Conservation (phyloP, 495 filamentous ascomycete species). For the Penicillium malachiteum region DNA sequence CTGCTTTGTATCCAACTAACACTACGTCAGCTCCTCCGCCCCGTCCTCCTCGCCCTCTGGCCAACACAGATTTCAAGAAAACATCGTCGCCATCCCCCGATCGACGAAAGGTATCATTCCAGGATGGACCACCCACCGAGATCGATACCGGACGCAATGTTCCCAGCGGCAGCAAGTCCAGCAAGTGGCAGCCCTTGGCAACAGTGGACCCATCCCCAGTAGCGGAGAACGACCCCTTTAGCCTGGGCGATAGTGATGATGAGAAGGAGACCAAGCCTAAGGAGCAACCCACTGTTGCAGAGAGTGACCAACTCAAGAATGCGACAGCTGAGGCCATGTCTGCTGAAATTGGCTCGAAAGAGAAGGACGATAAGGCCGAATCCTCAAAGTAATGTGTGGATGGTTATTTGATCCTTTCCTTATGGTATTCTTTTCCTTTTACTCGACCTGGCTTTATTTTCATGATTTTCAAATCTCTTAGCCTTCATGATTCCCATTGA, state of each 20-base stretch:
- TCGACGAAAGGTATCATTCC: constrained; percentile 75
- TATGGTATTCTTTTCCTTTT: constrained; percentile 4
- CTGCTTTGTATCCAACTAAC: constrained; percentile 18
- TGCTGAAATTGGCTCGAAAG: constrained; percentile 28
- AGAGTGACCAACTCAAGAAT: constrained; percentile 68
- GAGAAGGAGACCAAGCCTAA: constrained; percentile 78
- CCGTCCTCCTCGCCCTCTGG: constrained; percentile 62
- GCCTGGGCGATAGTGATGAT: constrained; percentile 92
- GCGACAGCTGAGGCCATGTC: constrained; percentile 60
- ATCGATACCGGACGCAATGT: constrained; percentile 72
- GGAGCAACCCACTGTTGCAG: constrained; percentile 59
- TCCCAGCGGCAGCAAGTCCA: constrained; percentile 58
- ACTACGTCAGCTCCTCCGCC: constrained; percentile 45
- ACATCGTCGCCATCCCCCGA: constrained; percentile 60
- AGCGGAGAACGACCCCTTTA: constrained; percentile 92
- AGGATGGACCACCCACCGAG: constrained; percentile 70
- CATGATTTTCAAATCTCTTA: not conserved
- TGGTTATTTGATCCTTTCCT: not conserved
- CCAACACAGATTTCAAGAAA: constrained; percentile 80
- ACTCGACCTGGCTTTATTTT: not conserved
- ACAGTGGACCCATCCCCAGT: constrained; percentile 84
- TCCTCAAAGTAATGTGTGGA: constrained; percentile 27
- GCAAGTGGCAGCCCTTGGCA: constrained; percentile 96
- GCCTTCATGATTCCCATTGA: not conserved
- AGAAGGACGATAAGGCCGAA: constrained; percentile 25